Evolutionary conservation across 805 yeast species (phyloP), one percentile per base, ranked within the genome.

Genomic region (Pichia paraexigua): DNA sequence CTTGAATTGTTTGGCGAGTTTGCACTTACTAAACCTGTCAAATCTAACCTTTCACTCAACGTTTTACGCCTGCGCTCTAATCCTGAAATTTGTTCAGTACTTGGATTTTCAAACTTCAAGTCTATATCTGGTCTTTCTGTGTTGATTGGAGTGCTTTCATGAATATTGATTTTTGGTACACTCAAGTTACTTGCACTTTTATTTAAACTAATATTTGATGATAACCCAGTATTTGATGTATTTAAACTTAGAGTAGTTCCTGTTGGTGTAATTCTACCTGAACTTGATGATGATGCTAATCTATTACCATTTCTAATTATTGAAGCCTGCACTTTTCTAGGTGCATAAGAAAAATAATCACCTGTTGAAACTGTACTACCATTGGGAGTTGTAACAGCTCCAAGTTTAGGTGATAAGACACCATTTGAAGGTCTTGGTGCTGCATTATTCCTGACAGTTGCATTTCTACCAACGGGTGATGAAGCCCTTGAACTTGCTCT

Each of bases 121-220:
- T 45, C 42, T 8, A 52, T n/a, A 32, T 48, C 43, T 17, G 55
- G 51, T 20, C 11, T 43, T 11, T 24, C 28, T 11, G 43, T 24
- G 21, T n/a, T 4, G 24, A 43, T 42, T 32, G 50, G 48, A 13
- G 97, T 48, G 37, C 50, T 50, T n/a, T 45, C 49, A 20, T 42
- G 43, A 22, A 53, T 48, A 41, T 53, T 53, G 4, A 50, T 47
- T 32, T 35, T 43, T 20, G 48, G 49, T 21, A 45, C 27, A 27
- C 37, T 46, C 17, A 37, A 40, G 10, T 41, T 28, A n/a, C 15
- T 24, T 22, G 18, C 24, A 24, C 32, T 35, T 15, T 22, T 39
- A 35, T 48, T 53, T 42, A 44, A 21, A 27, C 45, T 43, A 43
- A 13, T 18, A 13, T n/a, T 18, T 25, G 30, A 27, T 10, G 30